These are phyloP conservation scores for Raphanus raphanistrum DNA, from an alignment of 345 rosid genomes.

Conservation along the genomic window DNA sequence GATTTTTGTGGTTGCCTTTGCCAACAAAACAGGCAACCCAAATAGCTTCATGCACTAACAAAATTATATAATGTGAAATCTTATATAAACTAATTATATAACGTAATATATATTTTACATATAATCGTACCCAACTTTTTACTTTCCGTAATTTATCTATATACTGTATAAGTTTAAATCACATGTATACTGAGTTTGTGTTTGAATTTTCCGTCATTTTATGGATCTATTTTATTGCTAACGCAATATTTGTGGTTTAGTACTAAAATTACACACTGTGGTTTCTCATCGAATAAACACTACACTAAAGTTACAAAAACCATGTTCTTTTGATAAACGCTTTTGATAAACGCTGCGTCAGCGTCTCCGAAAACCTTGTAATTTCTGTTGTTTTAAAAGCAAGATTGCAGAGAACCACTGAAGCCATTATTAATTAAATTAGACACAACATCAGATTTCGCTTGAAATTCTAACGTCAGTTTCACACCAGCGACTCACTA, in stretches of 20 bases:
- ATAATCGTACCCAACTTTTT: not conserved
- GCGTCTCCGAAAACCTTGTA: too few relatives aligned
- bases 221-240: not conserved
- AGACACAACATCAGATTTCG: too few relatives aligned
- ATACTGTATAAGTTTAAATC: not conserved
- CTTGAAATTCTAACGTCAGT: too few relatives aligned
- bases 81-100: not conserved
- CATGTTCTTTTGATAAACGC: too few relatives aligned
- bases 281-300: not conserved
- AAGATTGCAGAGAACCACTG: too few relatives aligned
- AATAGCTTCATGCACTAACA: conserved; percentile 2
- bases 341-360: too few relatives aligned
- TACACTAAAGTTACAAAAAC: not conserved
- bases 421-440: too few relatives aligned
- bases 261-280: not conserved
- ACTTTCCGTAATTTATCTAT: not conserved
- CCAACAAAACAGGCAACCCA: conserved; percentile 29
- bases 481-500: too few relatives aligned
- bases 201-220: not conserved
- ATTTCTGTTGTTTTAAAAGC: too few relatives aligned
- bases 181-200: not conserved
- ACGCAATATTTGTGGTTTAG: not conserved
- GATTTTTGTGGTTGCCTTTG: conserved; percentile 12
- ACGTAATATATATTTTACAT: not conserved
- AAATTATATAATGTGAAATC: not conserved